Evolutionary conservation across 805 yeast genomes (phyloP).

Genomic region (Nakazawaea laoshanensis): DNA sequence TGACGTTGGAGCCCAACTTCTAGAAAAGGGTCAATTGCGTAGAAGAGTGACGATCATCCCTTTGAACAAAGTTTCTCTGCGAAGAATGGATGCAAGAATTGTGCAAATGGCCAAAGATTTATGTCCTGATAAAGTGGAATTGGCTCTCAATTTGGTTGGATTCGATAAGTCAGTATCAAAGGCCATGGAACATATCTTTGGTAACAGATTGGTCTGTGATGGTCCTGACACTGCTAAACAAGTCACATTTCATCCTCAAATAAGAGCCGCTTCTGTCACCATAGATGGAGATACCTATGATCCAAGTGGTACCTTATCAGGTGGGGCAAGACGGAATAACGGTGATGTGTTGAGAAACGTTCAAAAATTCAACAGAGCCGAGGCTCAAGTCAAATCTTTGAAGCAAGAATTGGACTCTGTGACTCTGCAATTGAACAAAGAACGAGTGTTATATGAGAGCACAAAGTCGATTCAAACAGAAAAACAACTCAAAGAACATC

Average conservation of each 20-base stretch:
- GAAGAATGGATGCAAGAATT: constrained; percentile 39
- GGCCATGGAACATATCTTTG: constrained; percentile 92
- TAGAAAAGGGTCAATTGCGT: constrained; percentile 70
- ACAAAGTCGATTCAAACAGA: constrained; percentile 54
- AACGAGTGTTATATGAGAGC: constrained; percentile 33
- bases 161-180: constrained; percentile 60
- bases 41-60: constrained; percentile 90
- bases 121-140: constrained; percentile 79
- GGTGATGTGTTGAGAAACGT: constrained; percentile 55
- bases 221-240: constrained; percentile 84
- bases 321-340: constrained; percentile 72
- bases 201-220: constrained; percentile 77
- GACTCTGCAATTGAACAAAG: constrained; percentile 29
- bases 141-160: constrained; percentile 77
- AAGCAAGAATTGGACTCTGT: constrained; percentile 34
- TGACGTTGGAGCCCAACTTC: constrained; percentile 69
- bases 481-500: constrained; percentile 48
- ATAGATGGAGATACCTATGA: constrained; percentile 91
- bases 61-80: constrained; percentile 70
- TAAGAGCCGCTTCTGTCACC: constrained; percentile 78
- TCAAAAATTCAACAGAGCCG: constrained; percentile 50
- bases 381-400: constrained; percentile 27
- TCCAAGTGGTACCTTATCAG: constrained; percentile 92
- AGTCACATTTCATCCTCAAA: constrained; percentile 80
- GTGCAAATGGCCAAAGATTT: constrained; percentile 62